Percentiles rank a stretch among this genome's conserved stretches.
These are phyloP conservation scores for Komagataella ulmi DNA, from an alignment of 805 yeast species.

Conservation along the genomic window DNA sequence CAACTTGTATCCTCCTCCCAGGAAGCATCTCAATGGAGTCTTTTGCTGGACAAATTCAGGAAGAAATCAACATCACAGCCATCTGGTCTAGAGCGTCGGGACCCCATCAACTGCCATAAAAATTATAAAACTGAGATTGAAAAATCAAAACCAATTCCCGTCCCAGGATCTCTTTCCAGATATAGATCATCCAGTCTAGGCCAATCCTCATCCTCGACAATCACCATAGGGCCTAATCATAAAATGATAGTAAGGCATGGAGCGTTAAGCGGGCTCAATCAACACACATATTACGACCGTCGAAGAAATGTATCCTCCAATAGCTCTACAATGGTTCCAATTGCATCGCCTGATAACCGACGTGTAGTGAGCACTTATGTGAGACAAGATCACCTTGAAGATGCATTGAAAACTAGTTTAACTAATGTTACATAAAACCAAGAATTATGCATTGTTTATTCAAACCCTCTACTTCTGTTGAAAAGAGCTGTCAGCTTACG, in stretches of 20 bases:
- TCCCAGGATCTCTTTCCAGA: background rate
- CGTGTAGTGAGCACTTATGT: background rate
- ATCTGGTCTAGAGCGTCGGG: background rate
- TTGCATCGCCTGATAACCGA: background rate
- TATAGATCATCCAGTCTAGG: background rate
- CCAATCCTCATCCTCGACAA: conserved; percentile 19
- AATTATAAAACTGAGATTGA: background rate
- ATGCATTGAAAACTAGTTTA: background rate
- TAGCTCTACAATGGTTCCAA: background rate
- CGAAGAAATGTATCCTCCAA: conserved; percentile 6
- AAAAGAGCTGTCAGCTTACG: background rate
- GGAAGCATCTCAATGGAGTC: background rate
- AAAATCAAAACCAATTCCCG: background rate
- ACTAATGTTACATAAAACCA: background rate
- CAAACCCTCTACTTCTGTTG: background rate
- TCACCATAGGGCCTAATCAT: conserved; percentile 28
- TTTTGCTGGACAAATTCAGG: background rate
- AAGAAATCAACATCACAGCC: background rate
- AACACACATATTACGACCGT: conserved; percentile 8
- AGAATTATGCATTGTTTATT: too few relatives aligned
- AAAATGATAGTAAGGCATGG: conserved; percentile 29
- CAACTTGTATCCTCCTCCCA: background rate
- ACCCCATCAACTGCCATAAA: background rate
- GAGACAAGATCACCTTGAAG: background rate
- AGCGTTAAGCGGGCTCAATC: conserved; percentile 20